Base-by-base conservation (phyloP, 768 basidiomycete genomes). In the Hirschioporus abietinus region DNA sequence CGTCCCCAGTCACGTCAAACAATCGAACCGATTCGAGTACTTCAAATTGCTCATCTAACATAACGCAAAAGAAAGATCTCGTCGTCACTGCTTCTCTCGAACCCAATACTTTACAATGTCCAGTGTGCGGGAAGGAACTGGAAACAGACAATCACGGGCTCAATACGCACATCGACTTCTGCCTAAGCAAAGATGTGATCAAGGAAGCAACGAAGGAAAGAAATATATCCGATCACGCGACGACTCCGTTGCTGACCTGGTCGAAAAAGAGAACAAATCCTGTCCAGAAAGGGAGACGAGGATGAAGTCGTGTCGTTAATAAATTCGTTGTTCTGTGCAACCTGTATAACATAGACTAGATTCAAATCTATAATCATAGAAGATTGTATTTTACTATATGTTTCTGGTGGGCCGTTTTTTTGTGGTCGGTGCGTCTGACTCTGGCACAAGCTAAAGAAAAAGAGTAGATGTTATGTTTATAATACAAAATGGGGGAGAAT, bases 101-200 rank as follows among this genome's bases (percentile, higher is more conserved):
- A 74, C 79, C 60, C 27, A 64, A 65, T 65, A 74, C 71, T n/a
- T 82, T 85, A 65, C 75, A 76, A 0, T 96, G 93, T 75, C 94
- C 95, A 3, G 79, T 95, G 25, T 96, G 93, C 71, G 73, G 77
- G 26, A 87, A 85, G 72, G 74, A 77, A 15, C 74, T 94, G 65
- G 78, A 83, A 67, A 86, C 83, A 0, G 88, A 93, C 74, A 97
- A 97, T 73, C 80, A 83, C 62, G 88, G 84, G 5, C 76, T 97
- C 35, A 96, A 97, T 73, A 81, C 85, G n/a, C 95, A 97, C 72
- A 82, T 97, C 59, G 95, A 97, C 75, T 91, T 88, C 71, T 97
- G 95, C 72, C 76, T 97, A 63, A 95, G 92, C 74, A 85, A 86
- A 66, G 85, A 83, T 25, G 90, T 87, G 1, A 95, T 96, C 68